Evolutionary conservation across 2,329 filamentous ascomycete species (phyloP).

Genomic region (Monilinia fructicola): DNA sequence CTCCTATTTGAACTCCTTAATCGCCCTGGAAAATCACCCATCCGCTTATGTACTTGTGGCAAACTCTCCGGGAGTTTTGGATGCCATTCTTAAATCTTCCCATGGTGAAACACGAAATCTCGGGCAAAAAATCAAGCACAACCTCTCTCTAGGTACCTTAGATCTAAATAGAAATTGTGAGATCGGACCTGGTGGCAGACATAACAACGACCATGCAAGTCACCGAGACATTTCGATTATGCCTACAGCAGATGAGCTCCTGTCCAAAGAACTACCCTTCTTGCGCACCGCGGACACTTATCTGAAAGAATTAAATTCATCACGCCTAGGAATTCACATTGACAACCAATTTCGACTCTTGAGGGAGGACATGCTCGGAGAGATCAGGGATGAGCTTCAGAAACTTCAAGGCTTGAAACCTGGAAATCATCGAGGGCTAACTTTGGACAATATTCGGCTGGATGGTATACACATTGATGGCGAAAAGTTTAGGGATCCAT

Average conservation of each 20-base stretch:
- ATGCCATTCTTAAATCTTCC: constrained; percentile 29
- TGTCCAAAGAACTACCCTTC: constrained; percentile 53
- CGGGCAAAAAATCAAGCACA: constrained; percentile 47
- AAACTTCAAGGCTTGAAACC: constrained; percentile 51
- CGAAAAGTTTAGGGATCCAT: constrained; percentile 37
- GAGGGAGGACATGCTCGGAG: constrained; percentile 68
- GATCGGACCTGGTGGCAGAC: constrained; percentile 59
- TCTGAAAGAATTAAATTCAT: constrained; percentile 44
- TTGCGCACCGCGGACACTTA: constrained; percentile 52
- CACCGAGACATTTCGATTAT: constrained; percentile 62
- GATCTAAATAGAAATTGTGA: constrained; percentile 23
- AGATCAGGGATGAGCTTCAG: constrained; percentile 62
- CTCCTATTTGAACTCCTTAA: constrained; percentile 48
- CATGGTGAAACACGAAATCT: constrained; percentile 39
- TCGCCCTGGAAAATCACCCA: constrained; percentile 34
- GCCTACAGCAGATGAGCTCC: constrained; percentile 65
- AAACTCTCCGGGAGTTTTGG: constrained; percentile 36
- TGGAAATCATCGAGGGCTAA: constrained; percentile 43
- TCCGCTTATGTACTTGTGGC: constrained; percentile 36
- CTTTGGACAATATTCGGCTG: constrained; percentile 39
- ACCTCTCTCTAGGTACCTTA: constrained; percentile 35
- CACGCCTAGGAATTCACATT: constrained; percentile 52
- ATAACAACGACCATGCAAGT: constrained; percentile 69
- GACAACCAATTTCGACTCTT: constrained; percentile 73
- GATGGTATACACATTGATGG: constrained; percentile 28